Evolutionary conservation across 345 rosid species (phyloP), one percentile per base, ranked within the genome.

Genomic region (Eucalyptus sideroxylon): DNA sequence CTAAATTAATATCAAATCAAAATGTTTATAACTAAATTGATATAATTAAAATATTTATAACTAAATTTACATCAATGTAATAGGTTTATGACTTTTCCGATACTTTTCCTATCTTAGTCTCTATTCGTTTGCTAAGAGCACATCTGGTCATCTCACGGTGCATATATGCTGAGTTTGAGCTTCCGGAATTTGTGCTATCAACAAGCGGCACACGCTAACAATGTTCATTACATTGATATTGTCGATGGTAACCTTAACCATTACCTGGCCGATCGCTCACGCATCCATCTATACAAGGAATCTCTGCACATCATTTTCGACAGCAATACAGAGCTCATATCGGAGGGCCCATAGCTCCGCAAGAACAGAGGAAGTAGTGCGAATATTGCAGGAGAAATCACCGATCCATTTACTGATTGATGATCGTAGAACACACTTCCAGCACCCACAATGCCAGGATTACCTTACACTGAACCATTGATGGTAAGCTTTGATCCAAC

Each of bases 21-120:
- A 56, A 56, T 23, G 0, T 56, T 56, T 9, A 56, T 4, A 24
- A 24, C 3, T 56, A 56, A 56, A 56, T 56, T 56, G 1, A 2
- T 10, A 56, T 0, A 24, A 56, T 53, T 21, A 53, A 53, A 53
- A 21, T 0, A 53, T 9, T 24, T 56, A 56, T 9, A 0, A 56
- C 30, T 56, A 56, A 24, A 4, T 56, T 56, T 9, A 23, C 2
- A 10, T 24, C 0, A 56, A 56, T 24, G 0, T 30, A 24, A 56
- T 56, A 56, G 0, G 6, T 24, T 56, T 56, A 56, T 56, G 14
- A 56, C 0, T 56, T 56, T 56, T 24, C 4, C 0, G 1, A 56
- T 11, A 56, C 62, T 0, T 56, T 56, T 2, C 31, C 2, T 5
- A 0, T 56, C 62, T 56, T 60, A 1, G 1, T 27, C 69, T 60